These are phyloP conservation scores for Phytopythium ostracodes DNA, from an alignment of 352 stramenopile species.

Conservation along the genomic window DNA sequence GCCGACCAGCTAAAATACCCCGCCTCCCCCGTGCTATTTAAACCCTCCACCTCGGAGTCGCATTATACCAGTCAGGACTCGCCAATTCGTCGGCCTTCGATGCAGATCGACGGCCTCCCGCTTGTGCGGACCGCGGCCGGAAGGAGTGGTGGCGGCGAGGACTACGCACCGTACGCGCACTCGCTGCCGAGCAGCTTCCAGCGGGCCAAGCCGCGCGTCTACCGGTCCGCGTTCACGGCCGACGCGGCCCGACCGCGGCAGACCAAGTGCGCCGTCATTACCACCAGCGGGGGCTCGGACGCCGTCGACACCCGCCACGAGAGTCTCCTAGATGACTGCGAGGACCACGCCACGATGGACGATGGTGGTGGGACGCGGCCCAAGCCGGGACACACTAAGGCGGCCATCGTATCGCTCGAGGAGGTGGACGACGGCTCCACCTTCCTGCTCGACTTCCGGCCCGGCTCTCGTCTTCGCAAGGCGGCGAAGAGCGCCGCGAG, in stretches of 20 bases:
- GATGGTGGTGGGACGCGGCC: neutral
- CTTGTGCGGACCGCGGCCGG: neutral
- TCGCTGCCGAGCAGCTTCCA: constrained; percentile 62
- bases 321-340: neutral
- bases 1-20: neutral
- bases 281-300: constrained; percentile 12
- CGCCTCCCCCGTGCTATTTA: neutral
- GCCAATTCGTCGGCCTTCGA: neutral
- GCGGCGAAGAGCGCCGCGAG: neutral
- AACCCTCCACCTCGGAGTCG: neutral
- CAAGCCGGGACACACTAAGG: constrained; percentile 12
- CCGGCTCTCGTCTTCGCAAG: constrained; percentile 14
- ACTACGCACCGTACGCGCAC: constrained; percentile 30
- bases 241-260: constrained; percentile 23
- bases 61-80: too few species aligned
- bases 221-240: constrained; percentile 31
- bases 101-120: neutral
- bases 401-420: constrained; percentile 41
- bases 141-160: neutral
- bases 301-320: constrained; percentile 5
- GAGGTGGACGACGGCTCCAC: constrained; percentile 41
- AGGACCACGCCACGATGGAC: neutral
- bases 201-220: constrained; percentile 47
- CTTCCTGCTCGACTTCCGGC: constrained; percentile 39
- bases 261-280: constrained; percentile 40